Evolutionary conservation across 495 filamentous ascomycete genomes (phyloP).

Genomic region (Filosporella fistucella): DNA sequence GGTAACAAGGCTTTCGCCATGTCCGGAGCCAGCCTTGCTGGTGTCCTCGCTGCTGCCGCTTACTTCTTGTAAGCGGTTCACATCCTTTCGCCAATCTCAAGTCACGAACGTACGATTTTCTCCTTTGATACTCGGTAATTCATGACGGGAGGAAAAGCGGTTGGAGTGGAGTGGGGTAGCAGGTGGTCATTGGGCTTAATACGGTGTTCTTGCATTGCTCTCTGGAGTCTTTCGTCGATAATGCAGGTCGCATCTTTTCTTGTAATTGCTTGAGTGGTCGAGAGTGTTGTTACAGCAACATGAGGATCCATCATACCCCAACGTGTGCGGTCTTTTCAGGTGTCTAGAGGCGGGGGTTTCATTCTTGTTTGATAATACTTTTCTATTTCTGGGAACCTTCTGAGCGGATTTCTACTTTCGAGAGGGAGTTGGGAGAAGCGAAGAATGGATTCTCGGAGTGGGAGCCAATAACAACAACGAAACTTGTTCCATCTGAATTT

Average conservation of each 20-base stretch:
- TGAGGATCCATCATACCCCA: conserved; percentile 19
- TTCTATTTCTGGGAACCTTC: conserved; percentile 3
- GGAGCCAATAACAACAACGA: conserved; percentile 24
- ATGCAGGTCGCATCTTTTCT: conserved; percentile 30
- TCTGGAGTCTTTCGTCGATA: conserved; percentile 28
- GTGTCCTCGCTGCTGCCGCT: conserved; percentile 69
- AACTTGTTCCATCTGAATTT: conserved; percentile 28
- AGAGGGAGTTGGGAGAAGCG: conserved; percentile 11
- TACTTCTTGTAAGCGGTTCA: conserved; percentile 64
- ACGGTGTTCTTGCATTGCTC: conserved; percentile 32
- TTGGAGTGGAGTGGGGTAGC: conserved; percentile 23
- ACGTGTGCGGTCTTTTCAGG: conserved; percentile 34
- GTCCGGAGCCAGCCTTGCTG: conserved; percentile 62
- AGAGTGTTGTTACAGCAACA: conserved; percentile 11
- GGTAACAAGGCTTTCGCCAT: conserved; percentile 59
- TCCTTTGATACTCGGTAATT: conserved; percentile 18
- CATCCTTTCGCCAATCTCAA: conserved; percentile 11
- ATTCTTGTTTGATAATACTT: conserved; percentile 17
- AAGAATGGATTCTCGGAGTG: conserved; percentile 1
- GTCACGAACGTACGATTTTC: conserved; percentile 18
- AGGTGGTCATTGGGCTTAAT: conserved; percentile 13
- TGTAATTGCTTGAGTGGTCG: conserved; percentile 34
- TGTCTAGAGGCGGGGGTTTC: conserved; percentile 30
- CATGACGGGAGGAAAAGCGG: conserved; percentile 35
- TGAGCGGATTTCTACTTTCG: conserved; percentile 5